Percentiles rank a stretch among this genome's conserved stretches.
Conservation (phyloP, 441 rosid species). For the Gossypium lobatum region DNA sequence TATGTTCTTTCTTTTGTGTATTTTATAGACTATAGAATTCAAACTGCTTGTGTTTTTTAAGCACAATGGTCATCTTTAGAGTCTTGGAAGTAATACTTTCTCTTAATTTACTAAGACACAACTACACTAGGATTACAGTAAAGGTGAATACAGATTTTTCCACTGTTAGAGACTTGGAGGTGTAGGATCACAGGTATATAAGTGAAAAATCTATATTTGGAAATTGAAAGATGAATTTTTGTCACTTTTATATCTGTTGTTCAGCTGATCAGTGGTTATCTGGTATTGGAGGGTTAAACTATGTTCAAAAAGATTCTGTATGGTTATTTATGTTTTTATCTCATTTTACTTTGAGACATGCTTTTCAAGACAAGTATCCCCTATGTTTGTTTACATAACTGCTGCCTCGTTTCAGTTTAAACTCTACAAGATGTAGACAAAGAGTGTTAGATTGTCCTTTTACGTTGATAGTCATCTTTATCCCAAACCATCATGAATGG, state of each 20-base stretch:
- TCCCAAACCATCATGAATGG: background rate
- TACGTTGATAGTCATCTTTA: slow-evolving; percentile 6
- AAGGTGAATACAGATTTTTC: background rate
- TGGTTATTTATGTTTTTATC: background rate
- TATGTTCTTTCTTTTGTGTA: background rate
- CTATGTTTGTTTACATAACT: background rate
- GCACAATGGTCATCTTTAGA: background rate
- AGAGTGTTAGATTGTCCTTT: background rate
- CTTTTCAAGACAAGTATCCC: background rate
- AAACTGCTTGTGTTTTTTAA: background rate
- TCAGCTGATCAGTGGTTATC: background rate
- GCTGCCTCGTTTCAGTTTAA: background rate
- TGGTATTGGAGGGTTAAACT: background rate
- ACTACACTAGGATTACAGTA: background rate
- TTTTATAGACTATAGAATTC: background rate
- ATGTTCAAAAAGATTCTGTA: background rate
- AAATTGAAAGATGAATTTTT: background rate
- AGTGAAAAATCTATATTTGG: background rate
- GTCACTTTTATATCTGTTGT: background rate
- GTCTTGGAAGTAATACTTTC: background rate
- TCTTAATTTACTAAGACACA: background rate
- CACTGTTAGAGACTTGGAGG: background rate
- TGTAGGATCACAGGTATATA: background rate
- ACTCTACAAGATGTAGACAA: background rate
- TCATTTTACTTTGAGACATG: background rate